A percentile compares a stretch with the other conserved stretches of the same genome.
Evolutionary conservation across 768 basidiomycete genomes (phyloP).

Genomic region (Kwoniella sp.): DNA sequence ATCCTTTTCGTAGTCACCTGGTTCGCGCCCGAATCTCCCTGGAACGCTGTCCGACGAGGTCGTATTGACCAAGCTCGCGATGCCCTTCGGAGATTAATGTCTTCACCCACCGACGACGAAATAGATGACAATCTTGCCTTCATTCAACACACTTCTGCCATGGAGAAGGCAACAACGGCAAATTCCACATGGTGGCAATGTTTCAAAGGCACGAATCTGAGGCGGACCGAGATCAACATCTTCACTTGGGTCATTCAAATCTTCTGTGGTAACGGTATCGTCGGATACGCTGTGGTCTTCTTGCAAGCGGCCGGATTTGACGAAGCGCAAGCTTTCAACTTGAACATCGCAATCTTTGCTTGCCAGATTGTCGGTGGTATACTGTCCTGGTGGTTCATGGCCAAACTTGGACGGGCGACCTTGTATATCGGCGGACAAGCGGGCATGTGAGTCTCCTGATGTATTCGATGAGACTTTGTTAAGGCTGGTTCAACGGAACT

Average conservation of each 20-base stretch:
- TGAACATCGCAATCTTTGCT: slow-evolving; percentile 34
- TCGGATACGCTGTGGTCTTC: slow-evolving; percentile 40
- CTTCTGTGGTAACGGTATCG: slow-evolving; percentile 43
- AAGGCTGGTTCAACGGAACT: not conserved
- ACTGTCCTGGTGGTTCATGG: slow-evolving; percentile 37
- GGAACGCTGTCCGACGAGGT: slow-evolving; percentile 45
- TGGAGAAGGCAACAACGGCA: slow-evolving; percentile 33
- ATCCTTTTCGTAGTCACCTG: slow-evolving; percentile 37
- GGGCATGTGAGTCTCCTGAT: slow-evolving; percentile 17
- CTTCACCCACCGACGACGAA: slow-evolving; percentile 39
- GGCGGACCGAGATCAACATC: slow-evolving; percentile 49
- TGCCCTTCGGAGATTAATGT: slow-evolving; percentile 26
- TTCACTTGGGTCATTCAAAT: slow-evolving; percentile 51
- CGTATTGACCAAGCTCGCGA: slow-evolving; percentile 32
- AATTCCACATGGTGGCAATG: slow-evolving; percentile 41
- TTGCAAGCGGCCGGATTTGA: slow-evolving; percentile 32
- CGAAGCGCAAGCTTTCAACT: slow-evolving; percentile 30
- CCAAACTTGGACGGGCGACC: slow-evolving; percentile 31
- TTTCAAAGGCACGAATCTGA: slow-evolving; percentile 44
- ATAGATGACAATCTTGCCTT: slow-evolving; percentile 39
- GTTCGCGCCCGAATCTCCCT: slow-evolving; percentile 48
- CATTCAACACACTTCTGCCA: slow-evolving; percentile 41
- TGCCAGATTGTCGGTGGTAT: slow-evolving; percentile 39
- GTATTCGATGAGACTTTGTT: not conserved
- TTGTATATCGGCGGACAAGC: slow-evolving; percentile 41